These are phyloP conservation scores for Adiantum capillusveneris DNA, from an alignment of 75 land plant species.

Conservation along the genomic window DNA sequence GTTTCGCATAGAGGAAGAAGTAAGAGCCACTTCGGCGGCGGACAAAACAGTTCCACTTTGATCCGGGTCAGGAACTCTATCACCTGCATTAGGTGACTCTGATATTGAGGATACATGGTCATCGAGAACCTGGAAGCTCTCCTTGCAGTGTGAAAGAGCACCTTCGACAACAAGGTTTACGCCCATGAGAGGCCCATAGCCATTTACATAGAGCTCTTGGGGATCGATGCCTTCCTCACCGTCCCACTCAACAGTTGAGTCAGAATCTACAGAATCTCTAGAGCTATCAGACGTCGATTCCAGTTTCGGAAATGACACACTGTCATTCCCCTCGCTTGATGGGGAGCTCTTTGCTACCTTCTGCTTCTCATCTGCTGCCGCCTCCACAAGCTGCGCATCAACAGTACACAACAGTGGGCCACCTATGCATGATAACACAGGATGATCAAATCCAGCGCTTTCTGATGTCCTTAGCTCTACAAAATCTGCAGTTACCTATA, in stretches of 20 bases:
- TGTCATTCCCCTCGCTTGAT: background rate
- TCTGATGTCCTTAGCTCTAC: constrained; percentile 15
- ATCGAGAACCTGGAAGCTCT: constrained; percentile 7
- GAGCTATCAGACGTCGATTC: constrained; percentile 34
- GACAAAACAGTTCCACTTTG: too few relatives aligned
- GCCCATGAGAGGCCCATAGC: constrained; percentile 65
- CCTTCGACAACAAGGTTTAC: constrained; percentile 55
- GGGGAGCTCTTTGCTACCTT: background rate
- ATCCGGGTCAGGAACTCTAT: too few relatives aligned
- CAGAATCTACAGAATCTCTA: constrained; percentile 50
- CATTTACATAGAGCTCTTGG: constrained; percentile 23
- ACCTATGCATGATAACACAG: constrained; percentile 18
- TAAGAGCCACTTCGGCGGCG: too few relatives aligned
- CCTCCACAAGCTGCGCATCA: constrained; percentile 8
- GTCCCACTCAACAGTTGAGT: constrained; percentile 48
- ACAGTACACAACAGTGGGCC: constrained; percentile 18
- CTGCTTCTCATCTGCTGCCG: constrained; percentile 1
- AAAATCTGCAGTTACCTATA: constrained; percentile 17
- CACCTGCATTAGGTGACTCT: constrained; percentile 29
- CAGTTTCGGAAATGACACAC: constrained; percentile 33
- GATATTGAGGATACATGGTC: constrained; percentile 26
- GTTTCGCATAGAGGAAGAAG: constrained; percentile 41
- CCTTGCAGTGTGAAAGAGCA: constrained; percentile 23
- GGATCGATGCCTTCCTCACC: constrained; percentile 28
- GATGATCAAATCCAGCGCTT: constrained; percentile 10